Conservation (phyloP, 164 flowering plant species). For the Tinospora cordifolia region DNA sequence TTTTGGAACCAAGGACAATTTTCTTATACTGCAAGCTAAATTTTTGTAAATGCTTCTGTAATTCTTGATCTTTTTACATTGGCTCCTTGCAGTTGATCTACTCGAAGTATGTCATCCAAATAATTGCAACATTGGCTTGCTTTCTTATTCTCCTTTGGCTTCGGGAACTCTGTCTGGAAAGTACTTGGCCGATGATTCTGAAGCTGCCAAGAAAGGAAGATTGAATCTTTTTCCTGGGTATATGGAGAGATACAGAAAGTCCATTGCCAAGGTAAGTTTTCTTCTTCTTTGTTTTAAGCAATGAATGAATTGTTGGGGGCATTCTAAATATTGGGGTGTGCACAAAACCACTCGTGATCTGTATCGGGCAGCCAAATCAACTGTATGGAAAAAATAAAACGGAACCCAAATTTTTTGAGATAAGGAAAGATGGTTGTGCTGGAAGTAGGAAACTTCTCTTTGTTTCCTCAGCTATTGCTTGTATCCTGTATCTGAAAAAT, state of each 20-base stretch:
- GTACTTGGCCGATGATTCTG: constrained; percentile 61
- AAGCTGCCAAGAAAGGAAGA: constrained; percentile 76
- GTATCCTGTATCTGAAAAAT: not conserved
- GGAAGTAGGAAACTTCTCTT: not conserved
- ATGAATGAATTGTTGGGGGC: not conserved
- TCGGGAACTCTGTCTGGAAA: constrained; percentile 79
- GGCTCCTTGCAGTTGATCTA: constrained; percentile 60
- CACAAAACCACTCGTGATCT: not conserved
- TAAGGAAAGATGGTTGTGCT: not conserved
- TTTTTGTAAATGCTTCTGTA: not conserved
- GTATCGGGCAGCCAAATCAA: not conserved
- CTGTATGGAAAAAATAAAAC: not conserved
- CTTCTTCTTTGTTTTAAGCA: not conserved
- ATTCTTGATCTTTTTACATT: not conserved
- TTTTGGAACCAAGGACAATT: not conserved
- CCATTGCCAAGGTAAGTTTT: constrained; percentile 61
- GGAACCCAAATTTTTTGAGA: not conserved
- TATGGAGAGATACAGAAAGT: constrained; percentile 86
- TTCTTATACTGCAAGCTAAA: not conserved
- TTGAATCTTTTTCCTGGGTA: constrained; percentile 83
- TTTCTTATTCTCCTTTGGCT: constrained; percentile 83
- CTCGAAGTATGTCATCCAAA: constrained; percentile 95
- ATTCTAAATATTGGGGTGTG: not conserved
- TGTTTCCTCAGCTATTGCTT: not conserved
- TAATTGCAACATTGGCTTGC: constrained; percentile 79